Conservation (phyloP, 352 stramenopile genomes). For the Labyrinthula sp. region DNA sequence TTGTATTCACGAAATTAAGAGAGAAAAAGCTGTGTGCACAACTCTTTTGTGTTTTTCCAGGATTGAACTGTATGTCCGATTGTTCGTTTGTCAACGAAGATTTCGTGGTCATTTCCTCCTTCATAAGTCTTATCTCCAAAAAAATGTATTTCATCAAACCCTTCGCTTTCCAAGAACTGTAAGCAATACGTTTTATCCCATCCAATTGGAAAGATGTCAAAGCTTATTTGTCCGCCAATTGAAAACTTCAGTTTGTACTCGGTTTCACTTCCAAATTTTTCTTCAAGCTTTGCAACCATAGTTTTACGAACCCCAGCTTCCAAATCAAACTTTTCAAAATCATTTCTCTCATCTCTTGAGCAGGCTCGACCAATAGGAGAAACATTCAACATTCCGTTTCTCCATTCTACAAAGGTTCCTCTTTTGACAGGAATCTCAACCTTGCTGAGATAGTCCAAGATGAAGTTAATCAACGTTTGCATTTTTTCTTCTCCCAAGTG, state of each 20-base stretch:
- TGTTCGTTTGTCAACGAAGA: constrained; percentile 79
- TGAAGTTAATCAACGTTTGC: constrained; percentile 87
- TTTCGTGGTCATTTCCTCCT: constrained; percentile 96
- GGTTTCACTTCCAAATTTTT: constrained; percentile 53
- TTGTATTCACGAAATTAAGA: too few relatives aligned
- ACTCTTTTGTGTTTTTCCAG: constrained; percentile 80
- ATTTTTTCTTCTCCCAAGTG: constrained; percentile 87
- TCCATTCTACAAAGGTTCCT: constrained; percentile 96
- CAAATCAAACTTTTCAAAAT: constrained; percentile 89
- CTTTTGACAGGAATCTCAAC: constrained; percentile 39
- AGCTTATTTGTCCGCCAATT: constrained; percentile 95
- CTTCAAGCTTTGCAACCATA: constrained; percentile 80
- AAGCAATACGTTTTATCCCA: constrained; percentile 99
- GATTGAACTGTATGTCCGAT: constrained; percentile 87
- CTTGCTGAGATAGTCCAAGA: constrained; percentile 55
- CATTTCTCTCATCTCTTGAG: constrained; percentile 85
- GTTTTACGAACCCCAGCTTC: constrained; percentile 60
- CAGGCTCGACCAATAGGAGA: constrained; percentile 93
- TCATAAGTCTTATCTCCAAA: constrained; percentile 98
- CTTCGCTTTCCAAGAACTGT: constrained; percentile 55
- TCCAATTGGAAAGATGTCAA: constrained; percentile 88
- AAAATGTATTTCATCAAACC: constrained; percentile 98
- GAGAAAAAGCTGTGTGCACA: constrained; percentile 92
- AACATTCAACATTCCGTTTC: constrained; percentile 97
- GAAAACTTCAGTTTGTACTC: constrained; percentile 85